Conservation (phyloP, 2,329 filamentous ascomycete species). For the Aspergillus sp. region DNA sequence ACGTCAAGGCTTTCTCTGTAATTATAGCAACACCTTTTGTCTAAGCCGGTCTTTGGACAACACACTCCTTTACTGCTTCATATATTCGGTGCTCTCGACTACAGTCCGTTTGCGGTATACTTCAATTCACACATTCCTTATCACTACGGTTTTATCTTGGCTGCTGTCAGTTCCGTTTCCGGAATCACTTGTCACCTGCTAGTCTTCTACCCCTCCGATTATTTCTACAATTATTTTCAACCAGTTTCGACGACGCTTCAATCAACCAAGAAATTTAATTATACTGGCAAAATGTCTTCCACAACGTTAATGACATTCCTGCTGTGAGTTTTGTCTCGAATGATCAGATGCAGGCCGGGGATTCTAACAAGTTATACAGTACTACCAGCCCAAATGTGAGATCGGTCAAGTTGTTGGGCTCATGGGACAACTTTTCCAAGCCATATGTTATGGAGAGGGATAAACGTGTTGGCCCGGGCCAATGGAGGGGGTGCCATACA, state of each 20-base stretch:
- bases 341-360: too few relatives aligned
- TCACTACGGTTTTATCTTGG: conserved; percentile 2
- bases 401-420: conserved; percentile 78
- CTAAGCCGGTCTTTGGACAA: conserved; percentile 14
- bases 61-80: conserved; percentile 3
- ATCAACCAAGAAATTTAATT: too few relatives aligned
- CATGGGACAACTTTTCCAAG: conserved; percentile 89
- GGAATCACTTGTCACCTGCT: not conserved
- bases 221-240: not conserved
- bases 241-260: conserved; percentile 1
- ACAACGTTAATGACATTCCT: conserved; percentile 34
- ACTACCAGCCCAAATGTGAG: conserved; percentile 35
- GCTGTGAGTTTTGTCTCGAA: conserved; percentile 20
- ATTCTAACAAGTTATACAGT: conserved; percentile 9
- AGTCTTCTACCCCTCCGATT: conserved; percentile 1
- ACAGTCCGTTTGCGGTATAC: too few relatives aligned
- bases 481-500: conserved; percentile 83
- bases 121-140: too few relatives aligned
- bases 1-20: not conserved
- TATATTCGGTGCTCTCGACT: conserved; percentile 1
- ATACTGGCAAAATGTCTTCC: conserved; percentile 19
- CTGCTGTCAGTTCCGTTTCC: conserved; percentile 3
- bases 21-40: conserved; percentile 1
- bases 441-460: conserved; percentile 80
- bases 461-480: conserved; percentile 63